These are phyloP conservation scores for Withania somnifera DNA, from an alignment of 305 asterid species.

Conservation along the genomic window DNA sequence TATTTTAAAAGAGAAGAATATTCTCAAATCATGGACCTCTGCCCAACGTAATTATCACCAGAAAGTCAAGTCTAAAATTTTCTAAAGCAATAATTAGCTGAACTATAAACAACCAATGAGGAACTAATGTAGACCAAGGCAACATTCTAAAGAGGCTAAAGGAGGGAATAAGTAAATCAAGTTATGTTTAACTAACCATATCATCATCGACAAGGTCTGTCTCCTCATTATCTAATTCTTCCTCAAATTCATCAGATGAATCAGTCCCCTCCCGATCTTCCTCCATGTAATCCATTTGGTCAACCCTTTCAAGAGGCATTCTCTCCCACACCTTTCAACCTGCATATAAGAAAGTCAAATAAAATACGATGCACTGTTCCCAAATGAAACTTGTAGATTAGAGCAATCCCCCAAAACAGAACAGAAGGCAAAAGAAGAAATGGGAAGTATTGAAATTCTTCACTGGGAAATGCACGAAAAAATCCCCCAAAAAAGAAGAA, in stretches of 20 bases:
- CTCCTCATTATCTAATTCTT: slow-evolving; percentile 32
- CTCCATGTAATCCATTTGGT: slow-evolving; percentile 21
- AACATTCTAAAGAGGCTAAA: neutral
- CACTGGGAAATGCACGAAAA: neutral
- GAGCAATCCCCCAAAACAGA: neutral
- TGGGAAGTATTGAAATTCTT: neutral
- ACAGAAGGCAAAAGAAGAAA: neutral
- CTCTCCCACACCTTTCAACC: neutral
- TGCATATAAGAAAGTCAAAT: neutral
- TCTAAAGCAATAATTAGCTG: neutral
- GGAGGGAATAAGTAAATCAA: neutral
- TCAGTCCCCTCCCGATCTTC: slow-evolving; percentile 33
- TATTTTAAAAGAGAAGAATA: neutral
- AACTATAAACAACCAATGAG: neutral
- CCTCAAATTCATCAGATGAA: slow-evolving; percentile 38
- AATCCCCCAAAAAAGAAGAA: neutral
- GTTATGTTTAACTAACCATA: slow-evolving; percentile 34
- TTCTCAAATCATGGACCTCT: neutral
- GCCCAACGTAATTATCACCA: neutral
- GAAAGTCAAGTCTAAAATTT: neutral
- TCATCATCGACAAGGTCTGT: slow-evolving; percentile 48
- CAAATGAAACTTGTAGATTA: neutral
- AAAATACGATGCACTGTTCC: neutral
- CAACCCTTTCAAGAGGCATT: neutral
- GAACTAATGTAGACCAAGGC: neutral